Percentiles rank a stretch among this genome's conserved stretches.
Evolutionary conservation across 1,284 basidiomycete genomes (phyloP).

Genomic region (Ustilago shanxiensis): DNA sequence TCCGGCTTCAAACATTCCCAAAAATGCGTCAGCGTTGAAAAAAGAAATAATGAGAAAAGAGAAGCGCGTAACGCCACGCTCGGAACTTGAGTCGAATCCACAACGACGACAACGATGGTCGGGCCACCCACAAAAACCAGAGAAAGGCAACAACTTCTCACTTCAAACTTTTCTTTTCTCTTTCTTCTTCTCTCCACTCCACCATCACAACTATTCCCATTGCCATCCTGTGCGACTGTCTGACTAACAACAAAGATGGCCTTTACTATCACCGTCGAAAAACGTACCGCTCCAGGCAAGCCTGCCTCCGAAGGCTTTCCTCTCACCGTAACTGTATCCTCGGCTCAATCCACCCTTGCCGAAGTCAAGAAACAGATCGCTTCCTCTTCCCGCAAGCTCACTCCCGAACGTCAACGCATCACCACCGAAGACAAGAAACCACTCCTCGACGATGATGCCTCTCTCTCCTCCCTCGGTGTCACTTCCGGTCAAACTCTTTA

Average conservation of each 20-base stretch:
- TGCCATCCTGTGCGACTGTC: neutral
- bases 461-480: constrained; percentile 48
- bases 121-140: constrained; percentile 4
- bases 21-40: constrained; percentile 10
- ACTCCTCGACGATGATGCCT: constrained; percentile 59
- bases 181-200: constrained; percentile 5
- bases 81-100: too few relatives aligned
- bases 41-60: neutral
- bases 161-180: neutral
- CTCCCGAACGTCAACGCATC: constrained; percentile 61
- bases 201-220: neutral
- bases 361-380: constrained; percentile 62
- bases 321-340: constrained; percentile 40
- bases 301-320: constrained; percentile 58
- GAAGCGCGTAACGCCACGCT: constrained; percentile 4
- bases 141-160: neutral
- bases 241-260: constrained; percentile 24
- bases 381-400: constrained; percentile 40
- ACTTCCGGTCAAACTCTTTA: constrained; percentile 51
- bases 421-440: constrained; percentile 61
- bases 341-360: constrained; percentile 49
- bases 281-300: constrained; percentile 51
- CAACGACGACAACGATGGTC: constrained; percentile 3
- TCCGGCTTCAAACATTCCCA: constrained; percentile 1
- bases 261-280: constrained; percentile 50